Percentiles rank a stretch among this genome's conserved stretches.
These are phyloP conservation scores for Biscogniauxia mediterranea DNA, from an alignment of 2,329 filamentous ascomycete genomes.

Conservation along the genomic window DNA sequence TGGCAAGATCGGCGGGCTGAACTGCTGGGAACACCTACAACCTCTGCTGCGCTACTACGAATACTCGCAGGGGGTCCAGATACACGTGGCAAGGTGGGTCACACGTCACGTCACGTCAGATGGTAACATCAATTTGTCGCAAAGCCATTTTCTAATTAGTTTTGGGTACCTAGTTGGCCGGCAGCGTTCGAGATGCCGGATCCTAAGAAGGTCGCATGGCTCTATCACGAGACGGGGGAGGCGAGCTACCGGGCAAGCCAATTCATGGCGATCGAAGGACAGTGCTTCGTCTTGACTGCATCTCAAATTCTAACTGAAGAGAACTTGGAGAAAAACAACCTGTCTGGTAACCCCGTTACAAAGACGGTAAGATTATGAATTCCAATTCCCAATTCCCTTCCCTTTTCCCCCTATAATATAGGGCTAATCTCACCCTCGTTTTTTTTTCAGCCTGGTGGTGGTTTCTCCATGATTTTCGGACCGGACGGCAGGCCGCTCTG, in stretches of 20 bases:
- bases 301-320: conserved; percentile 41
- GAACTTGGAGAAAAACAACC: conserved; percentile 39
- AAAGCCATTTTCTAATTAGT: conserved; percentile 13
- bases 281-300: conserved; percentile 40
- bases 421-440: conserved; percentile 14
- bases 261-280: conserved; percentile 44
- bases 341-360: conserved; percentile 37
- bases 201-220: conserved; percentile 34
- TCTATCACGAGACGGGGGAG: conserved; percentile 36
- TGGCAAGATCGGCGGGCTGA: conserved; percentile 52
- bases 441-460: conserved; percentile 37
- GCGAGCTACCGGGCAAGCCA: conserved; percentile 36
- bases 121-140: not conserved
- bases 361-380: conserved; percentile 28
- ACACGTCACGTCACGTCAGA: not conserved
- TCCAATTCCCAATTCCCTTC: not conserved
- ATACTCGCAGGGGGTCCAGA: conserved; percentile 35
- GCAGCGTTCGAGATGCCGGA: conserved; percentile 37
- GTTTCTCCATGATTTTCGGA: conserved; percentile 49
- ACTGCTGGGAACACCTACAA: conserved; percentile 59
- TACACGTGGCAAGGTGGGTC: conserved; percentile 32
- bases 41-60: conserved; percentile 43
- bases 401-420: conserved; percentile 2
- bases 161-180: conserved; percentile 32
- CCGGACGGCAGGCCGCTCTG: conserved; percentile 49